These are phyloP conservation scores for Pholiota microspora DNA, from an alignment of 768 basidiomycete genomes.

Conservation along the genomic window DNA sequence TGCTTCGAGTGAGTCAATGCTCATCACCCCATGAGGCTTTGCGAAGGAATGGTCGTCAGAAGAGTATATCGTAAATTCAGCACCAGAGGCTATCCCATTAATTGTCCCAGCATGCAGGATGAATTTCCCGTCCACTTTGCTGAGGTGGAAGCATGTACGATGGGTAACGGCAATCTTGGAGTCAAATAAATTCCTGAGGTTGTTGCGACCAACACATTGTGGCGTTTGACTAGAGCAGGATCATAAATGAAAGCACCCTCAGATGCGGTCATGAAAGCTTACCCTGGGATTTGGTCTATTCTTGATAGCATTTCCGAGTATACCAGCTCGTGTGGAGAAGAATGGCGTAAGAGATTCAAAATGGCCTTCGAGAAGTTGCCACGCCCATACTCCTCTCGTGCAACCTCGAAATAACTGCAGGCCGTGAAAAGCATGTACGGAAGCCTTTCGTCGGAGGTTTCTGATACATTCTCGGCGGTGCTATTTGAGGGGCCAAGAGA, in stretches of 20 bases:
- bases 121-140: not conserved
- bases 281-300: slow-evolving; percentile 14
- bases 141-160: slow-evolving; percentile 1
- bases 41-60: not conserved
- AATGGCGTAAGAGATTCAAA: slow-evolving; percentile 3
- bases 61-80: slow-evolving; percentile 10
- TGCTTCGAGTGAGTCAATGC: slow-evolving; percentile 2
- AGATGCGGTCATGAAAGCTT: too few species aligned
- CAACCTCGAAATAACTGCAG: slow-evolving; percentile 8
- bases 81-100: slow-evolving; percentile 9
- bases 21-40: not conserved
- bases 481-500: not conserved
- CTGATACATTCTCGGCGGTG: not conserved
- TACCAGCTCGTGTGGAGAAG: slow-evolving; percentile 5
- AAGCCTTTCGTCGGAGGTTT: not conserved
- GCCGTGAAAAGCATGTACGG: slow-evolving; percentile 7
- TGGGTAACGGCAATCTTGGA: slow-evolving; percentile 4
- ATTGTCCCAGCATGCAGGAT: slow-evolving; percentile 10
- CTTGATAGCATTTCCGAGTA: slow-evolving; percentile 9
- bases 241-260: too few species aligned
- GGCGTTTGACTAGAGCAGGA: too few species aligned
- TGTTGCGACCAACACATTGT: slow-evolving; percentile 11
- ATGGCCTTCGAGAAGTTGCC: slow-evolving; percentile 13
- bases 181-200: slow-evolving; percentile 9
- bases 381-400: slow-evolving; percentile 5